A percentile compares a stretch with the other conserved stretches of the same genome.
Conservation (phyloP, 768 basidiomycete genomes). For the Strobilomyces echinocephalus region DNA sequence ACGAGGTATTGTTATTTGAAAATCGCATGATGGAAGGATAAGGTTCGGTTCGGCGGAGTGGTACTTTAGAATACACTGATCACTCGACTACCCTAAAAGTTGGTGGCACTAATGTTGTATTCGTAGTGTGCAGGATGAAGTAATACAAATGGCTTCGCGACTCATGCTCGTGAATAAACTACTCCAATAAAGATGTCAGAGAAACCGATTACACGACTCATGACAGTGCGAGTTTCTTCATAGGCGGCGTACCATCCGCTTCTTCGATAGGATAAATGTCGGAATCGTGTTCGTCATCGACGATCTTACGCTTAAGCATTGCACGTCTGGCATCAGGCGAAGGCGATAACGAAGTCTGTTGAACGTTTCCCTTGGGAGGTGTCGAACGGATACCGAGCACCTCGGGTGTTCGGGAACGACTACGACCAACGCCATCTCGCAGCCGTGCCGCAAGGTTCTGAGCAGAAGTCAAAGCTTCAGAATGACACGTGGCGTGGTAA, state of each 20-base stretch:
- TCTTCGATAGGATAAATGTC: slow-evolving; percentile 32
- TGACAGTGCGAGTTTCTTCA: slow-evolving; percentile 60
- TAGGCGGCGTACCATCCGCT: slow-evolving; percentile 52
- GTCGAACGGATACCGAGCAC: slow-evolving; percentile 33
- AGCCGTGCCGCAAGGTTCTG: slow-evolving; percentile 64
- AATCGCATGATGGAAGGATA: slow-evolving; percentile 1
- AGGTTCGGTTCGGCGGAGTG: background rate
- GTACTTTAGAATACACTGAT: no score
- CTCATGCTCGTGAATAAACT: slow-evolving; percentile 29
- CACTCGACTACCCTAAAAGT: background rate
- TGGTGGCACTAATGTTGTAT: slow-evolving; percentile 11
- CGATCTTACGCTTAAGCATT: slow-evolving; percentile 76
- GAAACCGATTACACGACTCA: slow-evolving; percentile 14
- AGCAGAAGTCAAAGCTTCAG: slow-evolving; percentile 65
- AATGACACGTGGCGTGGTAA: slow-evolving; percentile 92
- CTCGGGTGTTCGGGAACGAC: slow-evolving; percentile 79
- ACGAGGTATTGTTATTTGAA: background rate
- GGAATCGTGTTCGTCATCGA: slow-evolving; percentile 39
- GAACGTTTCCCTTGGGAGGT: slow-evolving; percentile 32
- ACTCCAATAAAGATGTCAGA: slow-evolving; percentile 29
- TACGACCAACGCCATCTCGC: slow-evolving; percentile 56
- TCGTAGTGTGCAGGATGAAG: slow-evolving; percentile 14
- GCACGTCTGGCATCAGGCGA: slow-evolving; percentile 49
- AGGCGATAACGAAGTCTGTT: slow-evolving; percentile 41
- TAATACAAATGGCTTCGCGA: slow-evolving; percentile 25